Conservation (phyloP, 1,139 yeast genomes). For the Candida dubliniensis region DNA sequence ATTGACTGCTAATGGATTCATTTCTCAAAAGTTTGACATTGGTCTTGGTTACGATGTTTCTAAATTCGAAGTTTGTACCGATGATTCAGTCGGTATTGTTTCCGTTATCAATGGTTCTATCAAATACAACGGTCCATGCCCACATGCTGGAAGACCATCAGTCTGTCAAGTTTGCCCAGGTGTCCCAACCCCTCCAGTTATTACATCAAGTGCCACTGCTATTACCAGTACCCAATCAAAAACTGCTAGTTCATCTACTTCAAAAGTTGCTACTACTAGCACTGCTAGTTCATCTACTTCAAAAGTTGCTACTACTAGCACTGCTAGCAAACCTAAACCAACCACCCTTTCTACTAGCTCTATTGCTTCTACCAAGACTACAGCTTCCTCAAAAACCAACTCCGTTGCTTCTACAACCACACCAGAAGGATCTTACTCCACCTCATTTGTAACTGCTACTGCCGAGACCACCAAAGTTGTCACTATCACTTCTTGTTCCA, state of each 20-base stretch:
- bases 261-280: no score
- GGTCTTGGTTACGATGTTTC: conserved; percentile 22
- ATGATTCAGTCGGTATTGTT: conserved; percentile 16
- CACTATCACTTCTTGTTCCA: conserved; percentile 8
- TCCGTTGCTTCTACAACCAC: conserved; percentile 3
- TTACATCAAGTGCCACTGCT: conserved; percentile 11
- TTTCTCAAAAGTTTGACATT: conserved; percentile 19
- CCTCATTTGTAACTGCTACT: conserved; percentile 6
- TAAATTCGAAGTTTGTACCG: conserved; percentile 13
- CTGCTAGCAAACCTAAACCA: no score
- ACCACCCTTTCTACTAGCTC: no score
- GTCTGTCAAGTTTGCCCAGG: conserved; percentile 5
- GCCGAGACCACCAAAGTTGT: conserved; percentile 4
- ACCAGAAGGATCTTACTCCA: neutral
- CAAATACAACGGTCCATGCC: conserved; percentile 22
- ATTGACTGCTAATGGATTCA: conserved; percentile 11
- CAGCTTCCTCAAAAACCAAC: neutral
- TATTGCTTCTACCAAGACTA: conserved; percentile 15
- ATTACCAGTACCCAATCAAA: conserved; percentile 18
- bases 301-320: no score
- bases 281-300: neutral
- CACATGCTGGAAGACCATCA: conserved; percentile 11
- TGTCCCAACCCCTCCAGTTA: conserved; percentile 7
- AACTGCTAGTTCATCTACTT: neutral
- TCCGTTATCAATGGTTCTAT: conserved; percentile 11